These are phyloP conservation scores for Phylloporus sp. DNA, from an alignment of 768 basidiomycete species.

Conservation along the genomic window DNA sequence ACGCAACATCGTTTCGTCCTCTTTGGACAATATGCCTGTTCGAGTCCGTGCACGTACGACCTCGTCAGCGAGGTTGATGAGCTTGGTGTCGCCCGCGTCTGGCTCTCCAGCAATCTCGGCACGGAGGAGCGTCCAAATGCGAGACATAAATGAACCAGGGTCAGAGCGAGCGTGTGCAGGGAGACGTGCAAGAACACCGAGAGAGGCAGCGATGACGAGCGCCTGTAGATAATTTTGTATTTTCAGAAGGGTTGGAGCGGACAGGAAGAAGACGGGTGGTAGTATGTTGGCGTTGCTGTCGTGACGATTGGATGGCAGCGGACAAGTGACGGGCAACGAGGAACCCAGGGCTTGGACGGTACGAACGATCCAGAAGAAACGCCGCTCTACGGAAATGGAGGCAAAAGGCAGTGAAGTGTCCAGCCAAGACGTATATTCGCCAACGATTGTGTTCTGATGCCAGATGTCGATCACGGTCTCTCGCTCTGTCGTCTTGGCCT, in stretches of 20 bases:
- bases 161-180: slow-evolving; percentile 18
- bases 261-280: slow-evolving; percentile 65
- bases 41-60: slow-evolving; percentile 51
- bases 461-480: slow-evolving; percentile 49
- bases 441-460: slow-evolving; percentile 31
- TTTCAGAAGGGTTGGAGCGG: slow-evolving; percentile 46
- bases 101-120: slow-evolving; percentile 44
- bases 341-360: slow-evolving; percentile 43
- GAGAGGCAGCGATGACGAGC: slow-evolving; percentile 56
- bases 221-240: slow-evolving; percentile 71
- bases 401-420: slow-evolving; percentile 1
- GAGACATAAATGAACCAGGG: slow-evolving; percentile 43
- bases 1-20: slow-evolving; percentile 51
- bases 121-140: slow-evolving; percentile 62
- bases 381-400: slow-evolving; percentile 12
- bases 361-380: slow-evolving; percentile 42
- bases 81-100: slow-evolving; percentile 42
- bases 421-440: slow-evolving; percentile 24
- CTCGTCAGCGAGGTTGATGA: slow-evolving; percentile 70
- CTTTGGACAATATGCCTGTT: slow-evolving; percentile 21
- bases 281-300: slow-evolving; percentile 37
- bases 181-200: slow-evolving; percentile 51
- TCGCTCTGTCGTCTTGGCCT: slow-evolving; percentile 53
- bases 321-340: slow-evolving; percentile 36
- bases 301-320: slow-evolving; percentile 23